These are phyloP conservation scores for Moesziomyces aphidis DNA, from an alignment of 1,284 basidiomycete genomes.

Conservation along the genomic window DNA sequence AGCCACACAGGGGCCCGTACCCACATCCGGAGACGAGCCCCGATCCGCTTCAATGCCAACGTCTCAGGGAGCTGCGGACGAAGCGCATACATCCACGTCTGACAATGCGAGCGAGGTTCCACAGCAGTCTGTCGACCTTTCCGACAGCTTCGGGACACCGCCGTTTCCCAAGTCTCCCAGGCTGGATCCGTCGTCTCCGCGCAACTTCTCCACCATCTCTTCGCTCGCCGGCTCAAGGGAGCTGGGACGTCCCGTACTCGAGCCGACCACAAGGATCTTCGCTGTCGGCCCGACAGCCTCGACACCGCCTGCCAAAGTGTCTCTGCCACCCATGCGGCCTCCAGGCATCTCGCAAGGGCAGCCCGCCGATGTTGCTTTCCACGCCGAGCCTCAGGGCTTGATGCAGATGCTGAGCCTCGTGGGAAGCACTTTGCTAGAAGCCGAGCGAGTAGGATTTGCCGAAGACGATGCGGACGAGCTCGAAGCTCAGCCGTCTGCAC, in stretches of 20 bases:
- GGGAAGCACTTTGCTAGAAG: conserved; percentile 57
- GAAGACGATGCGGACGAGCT: conserved; percentile 37
- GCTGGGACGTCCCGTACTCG: conserved; percentile 27
- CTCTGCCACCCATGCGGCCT: conserved; percentile 1
- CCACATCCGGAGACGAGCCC: neutral
- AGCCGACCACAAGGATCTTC: conserved; percentile 23
- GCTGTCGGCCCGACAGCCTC: conserved; percentile 6
- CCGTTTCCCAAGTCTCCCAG: conserved; percentile 38
- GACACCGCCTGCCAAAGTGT: neutral
- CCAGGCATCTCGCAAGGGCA: neutral
- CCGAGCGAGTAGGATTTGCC: conserved; percentile 43
- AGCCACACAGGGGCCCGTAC: neutral
- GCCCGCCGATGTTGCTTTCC: conserved; percentile 19
- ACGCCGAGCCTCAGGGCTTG: conserved; percentile 48
- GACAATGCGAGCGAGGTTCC: conserved; percentile 6
- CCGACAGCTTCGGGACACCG: conserved; percentile 20
- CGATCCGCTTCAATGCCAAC: neutral
- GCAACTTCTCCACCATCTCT: conserved; percentile 44
- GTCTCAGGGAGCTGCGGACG: neutral
- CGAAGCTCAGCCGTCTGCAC: neutral
- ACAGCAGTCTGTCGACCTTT: neutral
- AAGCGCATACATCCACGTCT: conserved; percentile 4
- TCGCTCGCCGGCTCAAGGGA: conserved; percentile 38
- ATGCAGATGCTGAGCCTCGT: conserved; percentile 63
- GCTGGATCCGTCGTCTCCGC: conserved; percentile 40